These are phyloP conservation scores for Mycena vitilis DNA, from an alignment of 768 basidiomycete genomes.

Conservation along the genomic window DNA sequence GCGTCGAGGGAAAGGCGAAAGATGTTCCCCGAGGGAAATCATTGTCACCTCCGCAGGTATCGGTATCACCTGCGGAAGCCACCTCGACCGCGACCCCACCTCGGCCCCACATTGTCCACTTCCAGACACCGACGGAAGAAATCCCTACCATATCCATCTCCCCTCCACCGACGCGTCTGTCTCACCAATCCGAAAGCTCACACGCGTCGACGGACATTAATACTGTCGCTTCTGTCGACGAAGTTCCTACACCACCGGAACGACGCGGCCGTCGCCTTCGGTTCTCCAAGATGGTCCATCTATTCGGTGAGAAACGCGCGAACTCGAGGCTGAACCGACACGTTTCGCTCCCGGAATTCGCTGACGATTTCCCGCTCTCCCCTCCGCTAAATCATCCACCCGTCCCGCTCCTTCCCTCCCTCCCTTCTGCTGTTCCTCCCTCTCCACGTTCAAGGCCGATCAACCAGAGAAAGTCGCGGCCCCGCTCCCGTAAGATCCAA, in stretches of 20 bases:
- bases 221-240: neutral
- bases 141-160: slow-evolving; percentile 21
- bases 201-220: slow-evolving; percentile 14
- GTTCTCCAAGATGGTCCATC: slow-evolving; percentile 27
- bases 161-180: slow-evolving; percentile 22
- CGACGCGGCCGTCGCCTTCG: slow-evolving; percentile 15
- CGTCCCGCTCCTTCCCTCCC: neutral
- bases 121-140: neutral
- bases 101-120: slow-evolving; percentile 11
- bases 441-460: slow-evolving; percentile 1
- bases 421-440: neutral
- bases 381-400: neutral
- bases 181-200: slow-evolving; percentile 14
- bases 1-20: slow-evolving; percentile 2
- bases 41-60: neutral
- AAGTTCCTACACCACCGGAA: neutral
- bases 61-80: neutral
- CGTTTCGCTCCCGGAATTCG: slow-evolving; percentile 3
- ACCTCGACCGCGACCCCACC: neutral
- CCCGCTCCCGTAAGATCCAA: slow-evolving; percentile 23
- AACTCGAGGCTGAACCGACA: slow-evolving; percentile 1
- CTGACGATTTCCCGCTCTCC: neutral
- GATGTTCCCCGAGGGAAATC: neutral
- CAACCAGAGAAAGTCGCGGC: neutral
- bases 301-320: slow-evolving; percentile 27